Conservation (phyloP, 805 yeast genomes). For the Candida easanensis region DNA sequence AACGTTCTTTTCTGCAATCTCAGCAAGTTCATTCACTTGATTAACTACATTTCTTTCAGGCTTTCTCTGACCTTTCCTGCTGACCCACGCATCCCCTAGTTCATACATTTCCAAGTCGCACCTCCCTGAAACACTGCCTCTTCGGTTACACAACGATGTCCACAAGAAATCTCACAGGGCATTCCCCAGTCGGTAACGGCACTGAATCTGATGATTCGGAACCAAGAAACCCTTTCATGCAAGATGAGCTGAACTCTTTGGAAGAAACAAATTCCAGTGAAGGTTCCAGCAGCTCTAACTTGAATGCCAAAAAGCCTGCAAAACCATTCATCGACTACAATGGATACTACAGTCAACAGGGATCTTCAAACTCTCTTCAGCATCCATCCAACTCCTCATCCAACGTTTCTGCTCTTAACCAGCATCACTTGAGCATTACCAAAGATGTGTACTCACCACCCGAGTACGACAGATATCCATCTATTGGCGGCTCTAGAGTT, state of each 20-base stretch:
- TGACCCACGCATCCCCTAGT: too few species aligned
- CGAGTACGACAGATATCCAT: slow-evolving; percentile 68
- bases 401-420: slow-evolving; percentile 20
- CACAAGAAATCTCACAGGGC: slow-evolving; percentile 30
- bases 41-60: too few species aligned
- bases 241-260: slow-evolving; percentile 26
- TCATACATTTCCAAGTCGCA: too few species aligned
- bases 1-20: not conserved
- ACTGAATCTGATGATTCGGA: slow-evolving; percentile 26
- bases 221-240: slow-evolving; percentile 29
- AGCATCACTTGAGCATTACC: slow-evolving; percentile 8
- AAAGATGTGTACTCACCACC: slow-evolving; percentile 41
- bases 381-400: slow-evolving; percentile 21
- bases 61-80: too few species aligned
- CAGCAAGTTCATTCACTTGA: not conserved
- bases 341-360: slow-evolving; percentile 41
- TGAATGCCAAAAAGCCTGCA: slow-evolving; percentile 17
- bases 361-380: slow-evolving; percentile 36
- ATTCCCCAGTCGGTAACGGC: slow-evolving; percentile 22
- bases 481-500: slow-evolving; percentile 53
- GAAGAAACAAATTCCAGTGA: slow-evolving; percentile 24
- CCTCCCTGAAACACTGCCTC: not conserved
- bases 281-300: slow-evolving; percentile 20
- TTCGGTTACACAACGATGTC: slow-evolving; percentile 23
- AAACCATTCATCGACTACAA: slow-evolving; percentile 40